These are phyloP conservation scores for Pseudogymnoascus verrucosus DNA, from an alignment of 2,329 filamentous ascomycete species.

Conservation along the genomic window DNA sequence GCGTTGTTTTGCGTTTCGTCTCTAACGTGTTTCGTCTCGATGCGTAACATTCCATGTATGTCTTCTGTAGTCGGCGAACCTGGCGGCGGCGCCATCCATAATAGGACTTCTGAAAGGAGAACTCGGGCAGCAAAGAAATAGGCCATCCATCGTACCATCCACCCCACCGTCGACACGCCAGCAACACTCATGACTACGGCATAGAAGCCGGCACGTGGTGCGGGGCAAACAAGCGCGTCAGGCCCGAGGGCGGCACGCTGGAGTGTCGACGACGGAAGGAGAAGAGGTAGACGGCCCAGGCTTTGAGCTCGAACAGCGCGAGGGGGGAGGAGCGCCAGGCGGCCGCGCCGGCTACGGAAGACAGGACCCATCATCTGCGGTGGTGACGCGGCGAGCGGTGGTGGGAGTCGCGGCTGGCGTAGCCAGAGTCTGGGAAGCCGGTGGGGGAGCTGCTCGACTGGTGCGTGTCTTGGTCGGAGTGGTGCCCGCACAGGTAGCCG, in stretches of 20 bases:
- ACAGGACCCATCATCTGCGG: conserved; percentile 29
- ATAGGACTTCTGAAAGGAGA: conserved; percentile 6
- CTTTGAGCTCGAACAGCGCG: conserved; percentile 24
- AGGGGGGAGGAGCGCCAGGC: conserved; percentile 27
- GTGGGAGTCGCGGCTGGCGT: conserved; percentile 26
- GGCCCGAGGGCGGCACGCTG: conserved; percentile 25
- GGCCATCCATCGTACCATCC: background rate
- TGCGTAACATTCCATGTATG: background rate
- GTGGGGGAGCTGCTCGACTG: conserved; percentile 17
- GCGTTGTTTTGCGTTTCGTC: conserved; percentile 2
- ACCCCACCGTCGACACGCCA: background rate
- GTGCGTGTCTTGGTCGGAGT: conserved; percentile 26
- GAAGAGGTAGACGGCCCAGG: conserved; percentile 26
- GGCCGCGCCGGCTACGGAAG: conserved; percentile 26
- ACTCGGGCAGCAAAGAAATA: background rate
- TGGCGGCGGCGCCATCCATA: background rate
- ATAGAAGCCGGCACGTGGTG: conserved; percentile 15
- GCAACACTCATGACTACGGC: background rate
- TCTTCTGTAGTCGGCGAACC: background rate
- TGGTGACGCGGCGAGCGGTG: conserved; percentile 20
- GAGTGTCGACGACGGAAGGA: conserved; percentile 25
- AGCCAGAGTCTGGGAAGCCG: conserved; percentile 28
- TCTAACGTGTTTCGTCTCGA: background rate
- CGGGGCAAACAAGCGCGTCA: conserved; percentile 25
- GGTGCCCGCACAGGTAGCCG: conserved; percentile 54